A percentile compares a stretch with the other conserved stretches of the same genome.
phyloP scores from a whole-genome alignment of 495 filamentous ascomycete genomes.

The Daldinia loculata region DNA sequence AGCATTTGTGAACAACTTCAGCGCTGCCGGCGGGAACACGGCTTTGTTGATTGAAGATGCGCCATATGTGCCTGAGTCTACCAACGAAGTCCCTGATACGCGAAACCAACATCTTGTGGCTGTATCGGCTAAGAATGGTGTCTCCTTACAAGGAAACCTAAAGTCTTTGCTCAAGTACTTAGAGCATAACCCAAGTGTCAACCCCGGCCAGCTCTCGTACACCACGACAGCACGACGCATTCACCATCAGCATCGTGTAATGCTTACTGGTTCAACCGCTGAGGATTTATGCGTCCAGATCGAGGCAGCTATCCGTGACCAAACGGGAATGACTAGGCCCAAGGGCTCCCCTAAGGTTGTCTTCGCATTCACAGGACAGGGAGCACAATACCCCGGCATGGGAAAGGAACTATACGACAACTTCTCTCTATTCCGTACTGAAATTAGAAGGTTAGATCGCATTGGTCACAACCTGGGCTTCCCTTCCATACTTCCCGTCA shows the following conservation, averaged over 20 bases:
- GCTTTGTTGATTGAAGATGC: constrained; percentile 62
- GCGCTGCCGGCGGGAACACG: constrained; percentile 64
- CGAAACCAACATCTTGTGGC: constrained; percentile 55
- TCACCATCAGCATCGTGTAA: constrained; percentile 69
- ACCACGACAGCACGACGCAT: constrained; percentile 76
- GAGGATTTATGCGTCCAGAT: constrained; percentile 18
- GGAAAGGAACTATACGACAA: constrained; percentile 66
- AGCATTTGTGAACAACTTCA: constrained; percentile 63
- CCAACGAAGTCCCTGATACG: constrained; percentile 36
- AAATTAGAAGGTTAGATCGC: constrained; percentile 67
- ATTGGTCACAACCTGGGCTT: constrained; percentile 66
- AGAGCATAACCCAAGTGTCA: constrained; percentile 49
- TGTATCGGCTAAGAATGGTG: constrained; percentile 56
- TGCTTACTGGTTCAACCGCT: constrained; percentile 55
- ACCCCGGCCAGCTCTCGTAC: constrained; percentile 63
- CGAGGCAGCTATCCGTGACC: neutral
- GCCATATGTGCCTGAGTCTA: neutral
- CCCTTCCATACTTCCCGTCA: constrained; percentile 62
- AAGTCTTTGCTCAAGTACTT: constrained; percentile 50
- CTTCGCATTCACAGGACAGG: constrained; percentile 47
- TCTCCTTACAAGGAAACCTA: constrained; percentile 44
- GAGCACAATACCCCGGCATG: constrained; percentile 61
- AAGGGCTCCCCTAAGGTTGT: constrained; percentile 46
- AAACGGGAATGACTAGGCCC: constrained; percentile 16
- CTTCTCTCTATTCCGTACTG: constrained; percentile 62